These are phyloP conservation scores for Yamadazyma diospyri DNA, from an alignment of 1,139 yeast species.

Conservation along the genomic window DNA sequence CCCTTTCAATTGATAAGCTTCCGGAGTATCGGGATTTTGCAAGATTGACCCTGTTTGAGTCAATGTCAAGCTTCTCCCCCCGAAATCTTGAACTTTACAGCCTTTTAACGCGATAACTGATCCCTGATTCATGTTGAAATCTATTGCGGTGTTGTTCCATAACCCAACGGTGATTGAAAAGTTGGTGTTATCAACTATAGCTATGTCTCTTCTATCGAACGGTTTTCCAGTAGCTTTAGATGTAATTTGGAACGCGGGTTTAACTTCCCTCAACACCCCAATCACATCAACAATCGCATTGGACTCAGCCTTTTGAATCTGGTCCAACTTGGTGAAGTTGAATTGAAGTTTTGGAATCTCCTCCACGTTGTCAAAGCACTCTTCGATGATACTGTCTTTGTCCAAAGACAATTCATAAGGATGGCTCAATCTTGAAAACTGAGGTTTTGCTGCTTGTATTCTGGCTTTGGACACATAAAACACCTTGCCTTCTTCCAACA, in stretches of 20 bases:
- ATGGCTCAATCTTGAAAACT: constrained; percentile 78
- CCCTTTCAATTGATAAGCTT: constrained; percentile 84
- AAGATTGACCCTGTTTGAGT: constrained; percentile 74
- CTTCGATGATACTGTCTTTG: constrained; percentile 72
- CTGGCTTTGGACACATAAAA: constrained; percentile 82
- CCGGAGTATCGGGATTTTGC: constrained; percentile 84
- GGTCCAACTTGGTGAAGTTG: constrained; percentile 68
- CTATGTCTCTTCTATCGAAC: constrained; percentile 85
- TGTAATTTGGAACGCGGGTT: constrained; percentile 74
- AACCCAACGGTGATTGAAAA: constrained; percentile 75
- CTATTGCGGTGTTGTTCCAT: constrained; percentile 87
- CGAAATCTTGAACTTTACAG: constrained; percentile 83
- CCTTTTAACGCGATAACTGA: constrained; percentile 92
- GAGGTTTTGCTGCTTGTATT: constrained; percentile 79
- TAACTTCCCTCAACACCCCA: constrained; percentile 78
- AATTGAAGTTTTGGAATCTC: constrained; percentile 75
- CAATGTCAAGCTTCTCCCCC: constrained; percentile 81
- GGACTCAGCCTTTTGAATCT: constrained; percentile 63
- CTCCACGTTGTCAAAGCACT: constrained; percentile 57
- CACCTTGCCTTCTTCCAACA: constrained; percentile 84
- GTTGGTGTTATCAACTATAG: constrained; percentile 81
- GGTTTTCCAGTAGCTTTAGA: constrained; percentile 91
- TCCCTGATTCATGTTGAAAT: constrained; percentile 71
- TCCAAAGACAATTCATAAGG: constrained; percentile 86
- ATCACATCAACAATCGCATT: constrained; percentile 79